Evolutionary conservation across 2,329 filamentous ascomycete genomes (phyloP).

Genomic region (Diaporthe sp.): DNA sequence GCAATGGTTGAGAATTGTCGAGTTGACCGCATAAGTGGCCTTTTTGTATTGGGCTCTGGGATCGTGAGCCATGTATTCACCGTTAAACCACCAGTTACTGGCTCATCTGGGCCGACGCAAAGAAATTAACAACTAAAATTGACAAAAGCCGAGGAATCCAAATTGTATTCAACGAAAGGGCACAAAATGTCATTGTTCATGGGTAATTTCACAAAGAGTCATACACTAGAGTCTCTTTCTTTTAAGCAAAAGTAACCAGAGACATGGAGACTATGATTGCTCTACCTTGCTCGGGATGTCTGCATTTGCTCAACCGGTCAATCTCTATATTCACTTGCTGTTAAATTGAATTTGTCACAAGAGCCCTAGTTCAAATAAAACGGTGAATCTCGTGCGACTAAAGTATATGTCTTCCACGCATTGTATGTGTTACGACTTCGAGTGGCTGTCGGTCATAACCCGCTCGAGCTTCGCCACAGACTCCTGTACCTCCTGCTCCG

Average conservation of each 20-base stretch:
- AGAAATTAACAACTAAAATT: background rate
- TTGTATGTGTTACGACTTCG: background rate
- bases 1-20: background rate
- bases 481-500: constrained; percentile 55
- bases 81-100: background rate
- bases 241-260: background rate
- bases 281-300: background rate
- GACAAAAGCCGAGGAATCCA: background rate
- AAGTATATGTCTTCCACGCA: too few species aligned
- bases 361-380: background rate
- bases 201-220: too few species aligned
- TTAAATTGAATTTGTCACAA: background rate
- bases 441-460: background rate
- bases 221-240: background rate
- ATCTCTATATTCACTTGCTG: background rate
- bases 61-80: background rate
- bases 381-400: background rate
- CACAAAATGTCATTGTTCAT: too few species aligned
- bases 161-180: background rate
- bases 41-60: background rate
- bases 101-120: background rate
- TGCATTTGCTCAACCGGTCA: background rate
- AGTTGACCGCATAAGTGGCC: background rate
- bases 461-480: constrained; percentile 42
- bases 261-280: background rate